These are phyloP conservation scores for Calonectria hawksworthii DNA, from an alignment of 2,329 filamentous ascomycete species.

Conservation along the genomic window DNA sequence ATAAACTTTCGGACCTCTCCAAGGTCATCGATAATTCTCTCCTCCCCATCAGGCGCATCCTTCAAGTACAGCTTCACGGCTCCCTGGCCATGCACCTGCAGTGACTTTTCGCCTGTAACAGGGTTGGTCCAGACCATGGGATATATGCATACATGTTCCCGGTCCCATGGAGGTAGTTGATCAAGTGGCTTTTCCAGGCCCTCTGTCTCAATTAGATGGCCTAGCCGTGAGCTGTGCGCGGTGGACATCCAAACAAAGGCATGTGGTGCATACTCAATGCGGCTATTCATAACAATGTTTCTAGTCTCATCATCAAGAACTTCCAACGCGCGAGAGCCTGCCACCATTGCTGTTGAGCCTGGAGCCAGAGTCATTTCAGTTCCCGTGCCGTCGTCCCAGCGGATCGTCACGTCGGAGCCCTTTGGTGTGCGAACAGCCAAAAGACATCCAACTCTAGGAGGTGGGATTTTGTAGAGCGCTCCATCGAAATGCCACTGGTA, in stretches of 20 bases:
- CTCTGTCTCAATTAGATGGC: background rate
- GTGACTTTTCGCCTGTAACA: background rate
- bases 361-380: background rate
- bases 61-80: background rate
- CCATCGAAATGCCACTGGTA: constrained; percentile 2
- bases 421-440: background rate
- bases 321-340: background rate
- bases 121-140: background rate
- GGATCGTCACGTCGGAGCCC: background rate
- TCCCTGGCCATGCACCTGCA: background rate
- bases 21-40: background rate
- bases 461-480: background rate
- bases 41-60: background rate
- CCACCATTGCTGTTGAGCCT: background rate
- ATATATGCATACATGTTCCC: background rate
- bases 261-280: background rate
- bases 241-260: background rate
- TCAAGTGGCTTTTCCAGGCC: background rate
- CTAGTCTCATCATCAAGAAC: background rate
- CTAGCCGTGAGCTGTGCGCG: background rate
- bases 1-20: background rate
- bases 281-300: background rate
- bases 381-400: background rate
- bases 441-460: background rate
- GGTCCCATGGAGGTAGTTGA: background rate